A percentile compares a stretch with the other conserved stretches of the same genome.
Conservation (phyloP, 371 early-diverging fungal species). For the Rhizomucor miehei region DNA sequence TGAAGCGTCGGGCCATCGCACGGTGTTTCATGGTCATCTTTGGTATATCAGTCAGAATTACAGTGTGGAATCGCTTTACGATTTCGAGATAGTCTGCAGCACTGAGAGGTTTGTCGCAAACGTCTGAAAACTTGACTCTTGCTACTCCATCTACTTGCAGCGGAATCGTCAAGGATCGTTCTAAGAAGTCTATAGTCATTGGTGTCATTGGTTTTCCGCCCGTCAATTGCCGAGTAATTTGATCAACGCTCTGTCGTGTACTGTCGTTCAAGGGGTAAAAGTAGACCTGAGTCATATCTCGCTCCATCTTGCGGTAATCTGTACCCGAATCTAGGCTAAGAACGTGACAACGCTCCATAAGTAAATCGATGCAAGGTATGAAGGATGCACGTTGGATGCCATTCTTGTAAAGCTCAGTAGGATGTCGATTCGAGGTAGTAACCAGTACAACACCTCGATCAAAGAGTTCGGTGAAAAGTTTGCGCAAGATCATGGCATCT, state of each 20-base stretch:
- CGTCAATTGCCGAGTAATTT: slow-evolving; percentile 30
- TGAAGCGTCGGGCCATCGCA: slow-evolving; percentile 90
- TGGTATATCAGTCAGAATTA: slow-evolving; percentile 86
- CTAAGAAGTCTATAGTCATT: slow-evolving; percentile 66
- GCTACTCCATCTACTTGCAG: slow-evolving; percentile 68
- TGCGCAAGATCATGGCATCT: slow-evolving; percentile 93
- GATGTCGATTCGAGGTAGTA: slow-evolving; percentile 93
- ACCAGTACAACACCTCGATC: slow-evolving; percentile 87
- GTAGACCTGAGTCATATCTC: slow-evolving; percentile 56
- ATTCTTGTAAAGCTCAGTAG: slow-evolving; percentile 91
- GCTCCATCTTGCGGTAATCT: slow-evolving; percentile 78
- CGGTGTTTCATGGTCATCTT: slow-evolving; percentile 76
- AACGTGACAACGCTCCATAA: slow-evolving; percentile 79
- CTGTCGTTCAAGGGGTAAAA: slow-evolving; percentile 59
- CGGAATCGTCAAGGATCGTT: slow-evolving; percentile 66
- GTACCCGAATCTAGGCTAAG: slow-evolving; percentile 84
- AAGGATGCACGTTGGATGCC: slow-evolving; percentile 92
- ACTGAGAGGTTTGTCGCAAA: slow-evolving; percentile 81
- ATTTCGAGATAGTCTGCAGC: slow-evolving; percentile 92
- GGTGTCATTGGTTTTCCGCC: slow-evolving; percentile 30
- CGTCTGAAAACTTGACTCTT: slow-evolving; percentile 71
- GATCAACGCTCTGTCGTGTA: slow-evolving; percentile 42
- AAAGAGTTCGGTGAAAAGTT: slow-evolving; percentile 80
- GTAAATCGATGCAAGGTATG: slow-evolving; percentile 84
- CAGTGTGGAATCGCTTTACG: slow-evolving; percentile 63